A percentile compares a stretch with the other conserved stretches of the same genome.
Evolutionary conservation across 2,329 filamentous ascomycete genomes (phyloP).

Genomic region (Lasiodiplodia citricola): DNA sequence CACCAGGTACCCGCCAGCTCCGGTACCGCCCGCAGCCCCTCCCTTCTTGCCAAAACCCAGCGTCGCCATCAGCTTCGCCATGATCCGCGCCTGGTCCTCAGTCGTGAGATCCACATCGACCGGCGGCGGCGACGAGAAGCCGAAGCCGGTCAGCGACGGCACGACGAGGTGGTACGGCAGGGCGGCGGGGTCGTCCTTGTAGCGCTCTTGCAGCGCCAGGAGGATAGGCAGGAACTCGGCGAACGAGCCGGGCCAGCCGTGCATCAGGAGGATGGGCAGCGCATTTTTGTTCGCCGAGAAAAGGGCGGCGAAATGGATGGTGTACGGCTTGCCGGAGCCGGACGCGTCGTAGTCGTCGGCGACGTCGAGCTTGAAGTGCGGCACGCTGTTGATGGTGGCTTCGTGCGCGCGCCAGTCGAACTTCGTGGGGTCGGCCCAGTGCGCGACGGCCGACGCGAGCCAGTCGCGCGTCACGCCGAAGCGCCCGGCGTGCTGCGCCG

Average conservation of each 20-base stretch:
- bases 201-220: conserved; percentile 52
- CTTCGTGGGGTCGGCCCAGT: conserved; percentile 34
- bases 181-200: conserved; percentile 52
- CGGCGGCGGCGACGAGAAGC: conserved; percentile 55
- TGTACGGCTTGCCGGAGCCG: conserved; percentile 37
- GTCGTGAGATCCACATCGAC: conserved; percentile 51
- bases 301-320: conserved; percentile 61
- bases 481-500: conserved; percentile 31
- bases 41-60: conserved; percentile 53
- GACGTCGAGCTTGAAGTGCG: conserved; percentile 57
- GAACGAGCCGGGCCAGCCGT: conserved; percentile 63
- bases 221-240: conserved; percentile 63
- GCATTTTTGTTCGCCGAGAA: conserved; percentile 61
- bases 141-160: conserved; percentile 62
- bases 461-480: conserved; percentile 41
- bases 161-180: conserved; percentile 65
- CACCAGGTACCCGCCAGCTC: conserved; percentile 53
- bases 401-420: conserved; percentile 32
- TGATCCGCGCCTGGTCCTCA: conserved; percentile 47
- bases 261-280: conserved; percentile 58
- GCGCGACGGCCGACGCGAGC: conserved; percentile 40
- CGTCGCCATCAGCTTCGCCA: conserved; percentile 60
- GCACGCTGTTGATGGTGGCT: conserved; percentile 56
- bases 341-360: conserved; percentile 38
- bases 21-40: conserved; percentile 44